Evolutionary conservation across 108 stramenopile genomes (phyloP), one percentile per base, ranked within the genome.

Genomic region (Cyclotella atomus): DNA sequence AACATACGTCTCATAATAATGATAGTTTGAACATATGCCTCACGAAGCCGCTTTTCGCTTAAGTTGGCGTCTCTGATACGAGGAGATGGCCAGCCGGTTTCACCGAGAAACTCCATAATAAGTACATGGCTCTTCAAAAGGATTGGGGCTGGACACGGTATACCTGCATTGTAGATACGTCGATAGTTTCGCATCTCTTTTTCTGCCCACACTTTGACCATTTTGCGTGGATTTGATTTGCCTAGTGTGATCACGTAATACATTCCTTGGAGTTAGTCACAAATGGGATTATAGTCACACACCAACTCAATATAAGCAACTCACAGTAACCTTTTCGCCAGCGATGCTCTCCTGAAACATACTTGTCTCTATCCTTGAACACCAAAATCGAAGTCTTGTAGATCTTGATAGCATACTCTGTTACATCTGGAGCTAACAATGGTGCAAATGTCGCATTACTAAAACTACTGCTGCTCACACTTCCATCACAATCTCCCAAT

Each of bases 121-220:
- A 99, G 77, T 23, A 99, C 97, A 71, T 99, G 96, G 47, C 84
- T 68, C 45, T 97, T 97, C 30, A 99, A 82, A 38, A 99, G 79
- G 36, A 95, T 89, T 21, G 97, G 97, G 8, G 59, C 54, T 2
- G 99, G 99, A 60, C 87, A 89, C 1, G 91, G 93, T 38, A 99
- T 93, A 32, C 94, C 92, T 19, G 96, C 92, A 12, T 77, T 71
- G 47, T 89, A 82, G 28, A 98, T 87, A 0, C 98, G 89, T 29
- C 91, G 87, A 54, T 97, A 97, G 63, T 99, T 99, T 3, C 98
- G 88, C 89, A 98, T 89, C 83, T 99, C 98, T 82, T 98, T 98
- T 84, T 98, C 99, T 4, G 99, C 99, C 98, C 99, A 98, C 14
- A 97, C 88, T 70, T 98, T 97, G 70, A 99, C 99, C 99, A 99